Evolutionary conservation across 2,329 filamentous ascomycete species (phyloP), one percentile per base, ranked within the genome.

Genomic region (Bimuria novae-zelandiae): DNA sequence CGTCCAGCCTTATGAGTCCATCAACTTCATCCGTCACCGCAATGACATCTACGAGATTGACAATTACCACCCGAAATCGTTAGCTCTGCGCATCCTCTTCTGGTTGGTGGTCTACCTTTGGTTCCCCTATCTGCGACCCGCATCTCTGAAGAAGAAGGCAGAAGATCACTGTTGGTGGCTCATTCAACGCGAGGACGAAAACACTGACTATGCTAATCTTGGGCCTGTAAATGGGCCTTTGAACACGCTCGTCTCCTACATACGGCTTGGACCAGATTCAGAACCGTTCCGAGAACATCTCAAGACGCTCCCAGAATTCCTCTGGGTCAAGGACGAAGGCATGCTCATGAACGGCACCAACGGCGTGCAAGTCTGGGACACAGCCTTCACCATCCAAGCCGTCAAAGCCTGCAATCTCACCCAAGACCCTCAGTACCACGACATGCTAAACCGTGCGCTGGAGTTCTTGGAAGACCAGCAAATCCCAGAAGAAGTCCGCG

Each of bases 361-460:
- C 63, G 94, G 94, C n/a, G 92, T 97, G 1, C 94, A 99, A 74
- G 89, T 87, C 59, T 99, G 94, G 94, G 94, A 99, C 70, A 99
- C 94, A 0, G 84, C 92, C 0, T 97, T 97, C 69, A 78, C 88
- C 16, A 90, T 97, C 29, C 92, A 96, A 72, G 88, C 90, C 0
- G 84, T 90, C 5, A 83, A 90, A 47, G 89, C 90, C 43, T 87
- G 90, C 6, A 91, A 89, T 0, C 82, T 97, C 22, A 87, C 89
- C n/a, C 77, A 86, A 25, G 85, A 95, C 42, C 80, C 86, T 11
- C 85, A 87, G 63, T 97, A 90, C 85, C 84, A 82, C 33, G 86
- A 89, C 0, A 95, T 97, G 89, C 81, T 99, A 23, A 81, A 81
- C 7, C 92, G 89, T 68, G 90, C 92, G 0, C 81, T 97, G 1